Conservation (phyloP, 257 asterid genomes). For the Plantago elongata region DNA sequence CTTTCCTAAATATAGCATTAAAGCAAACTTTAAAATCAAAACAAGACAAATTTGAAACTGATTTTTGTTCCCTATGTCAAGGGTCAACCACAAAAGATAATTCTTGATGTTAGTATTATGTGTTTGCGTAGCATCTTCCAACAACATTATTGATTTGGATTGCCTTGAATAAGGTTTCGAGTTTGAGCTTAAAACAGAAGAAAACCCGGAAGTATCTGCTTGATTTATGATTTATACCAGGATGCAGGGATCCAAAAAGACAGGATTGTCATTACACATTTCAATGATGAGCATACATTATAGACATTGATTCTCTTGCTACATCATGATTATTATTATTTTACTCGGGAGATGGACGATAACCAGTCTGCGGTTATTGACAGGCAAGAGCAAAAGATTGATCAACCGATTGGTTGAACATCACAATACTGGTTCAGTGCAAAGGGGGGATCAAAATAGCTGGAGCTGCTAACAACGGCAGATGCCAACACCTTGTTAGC, state of each 20-base stretch:
- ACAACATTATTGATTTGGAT: neutral
- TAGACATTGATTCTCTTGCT: neutral
- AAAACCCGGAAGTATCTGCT: neutral
- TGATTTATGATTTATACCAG: neutral
- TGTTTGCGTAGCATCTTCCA: too few species aligned
- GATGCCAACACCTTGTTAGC: slow-evolving; percentile 45
- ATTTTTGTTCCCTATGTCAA: too few species aligned
- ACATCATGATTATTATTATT: slow-evolving; percentile 6
- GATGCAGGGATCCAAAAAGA: neutral
- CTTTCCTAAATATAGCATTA: neutral
- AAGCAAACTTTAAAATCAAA: neutral
- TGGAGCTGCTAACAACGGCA: slow-evolving; percentile 42
- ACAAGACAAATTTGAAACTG: neutral
- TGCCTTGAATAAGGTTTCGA: slow-evolving; percentile 20
- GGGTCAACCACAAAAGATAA: too few species aligned
- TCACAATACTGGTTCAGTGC: slow-evolving; percentile 42
- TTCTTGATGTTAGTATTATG: too few species aligned
- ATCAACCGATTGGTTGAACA: slow-evolving; percentile 44
- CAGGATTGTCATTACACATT: neutral
- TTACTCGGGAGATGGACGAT: neutral
- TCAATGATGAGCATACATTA: slow-evolving; percentile 3
- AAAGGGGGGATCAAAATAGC: slow-evolving; percentile 44
- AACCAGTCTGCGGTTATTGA: neutral
- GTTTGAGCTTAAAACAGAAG: neutral
- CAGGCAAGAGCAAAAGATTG: neutral